phyloP scores from a whole-genome alignment of 1,139 yeast species.

The Candida tetrigidarum region DNA sequence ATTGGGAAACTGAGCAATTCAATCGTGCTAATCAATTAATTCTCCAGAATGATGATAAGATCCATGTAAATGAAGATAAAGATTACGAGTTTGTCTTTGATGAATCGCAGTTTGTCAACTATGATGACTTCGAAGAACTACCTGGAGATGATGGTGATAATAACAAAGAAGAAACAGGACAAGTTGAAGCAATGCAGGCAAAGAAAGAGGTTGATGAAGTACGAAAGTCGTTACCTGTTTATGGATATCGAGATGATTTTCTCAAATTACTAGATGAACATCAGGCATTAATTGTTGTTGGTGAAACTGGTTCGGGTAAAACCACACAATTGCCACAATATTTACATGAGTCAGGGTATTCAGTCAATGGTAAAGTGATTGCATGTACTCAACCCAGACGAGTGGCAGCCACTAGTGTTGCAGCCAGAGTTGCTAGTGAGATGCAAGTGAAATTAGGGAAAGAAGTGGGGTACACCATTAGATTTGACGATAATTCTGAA shows the following conservation, averaged over 20 bases:
- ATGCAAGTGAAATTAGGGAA: conserved; percentile 91
- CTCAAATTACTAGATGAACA: conserved; percentile 79
- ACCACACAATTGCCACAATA: conserved; percentile 98
- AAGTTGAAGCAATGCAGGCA: background rate
- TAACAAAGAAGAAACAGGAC: conserved; percentile 11
- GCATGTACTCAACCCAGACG: conserved; percentile 99
- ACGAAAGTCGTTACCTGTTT: conserved; percentile 91
- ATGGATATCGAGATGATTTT: conserved; percentile 90
- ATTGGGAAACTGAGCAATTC: conserved; percentile 70
- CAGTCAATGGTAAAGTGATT: conserved; percentile 56
- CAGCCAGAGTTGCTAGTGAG: conserved; percentile 95
- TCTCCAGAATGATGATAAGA: conserved; percentile 45
- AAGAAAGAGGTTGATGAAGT: conserved; percentile 62
- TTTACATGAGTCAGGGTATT: conserved; percentile 86
- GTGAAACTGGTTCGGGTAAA: conserved; percentile 99
- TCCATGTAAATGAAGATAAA: conserved; percentile 44
- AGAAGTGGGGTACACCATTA: conserved; percentile 91
- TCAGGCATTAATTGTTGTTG: conserved; percentile 97
- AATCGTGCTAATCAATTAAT: conserved; percentile 46
- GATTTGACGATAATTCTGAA: conserved; percentile 90
- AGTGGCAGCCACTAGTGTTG: conserved; percentile 98
- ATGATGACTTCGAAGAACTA: conserved; percentile 48
- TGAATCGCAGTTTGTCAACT: conserved; percentile 72
- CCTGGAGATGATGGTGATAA: conserved; percentile 30
- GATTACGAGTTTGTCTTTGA: conserved; percentile 87